phyloP scores from a whole-genome alignment of 176 grass and related monocot genomes.

The Tuctoria greenei region DNA sequence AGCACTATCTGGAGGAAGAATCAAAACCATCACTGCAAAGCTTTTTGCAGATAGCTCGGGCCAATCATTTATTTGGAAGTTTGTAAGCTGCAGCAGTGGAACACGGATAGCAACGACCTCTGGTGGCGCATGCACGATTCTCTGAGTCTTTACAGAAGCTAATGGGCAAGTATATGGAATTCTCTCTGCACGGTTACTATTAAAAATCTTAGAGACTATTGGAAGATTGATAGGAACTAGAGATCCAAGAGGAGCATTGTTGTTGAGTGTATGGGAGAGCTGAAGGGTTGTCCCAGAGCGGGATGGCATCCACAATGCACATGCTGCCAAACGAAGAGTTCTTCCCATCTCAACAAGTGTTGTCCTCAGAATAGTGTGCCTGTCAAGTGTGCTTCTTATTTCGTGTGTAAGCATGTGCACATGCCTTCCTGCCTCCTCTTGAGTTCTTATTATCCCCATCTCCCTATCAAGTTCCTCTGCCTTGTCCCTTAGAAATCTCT shows the following conservation, averaged over 20 bases:
- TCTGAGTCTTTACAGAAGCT: constrained; percentile 45
- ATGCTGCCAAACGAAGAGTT: constrained; percentile 69
- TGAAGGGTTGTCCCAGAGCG: constrained; percentile 55
- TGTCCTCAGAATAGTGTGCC: constrained; percentile 79
- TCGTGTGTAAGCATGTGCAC: constrained; percentile 91
- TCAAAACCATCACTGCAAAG: constrained; percentile 83
- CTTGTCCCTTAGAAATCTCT: constrained; percentile 76
- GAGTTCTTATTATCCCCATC: constrained; percentile 69
- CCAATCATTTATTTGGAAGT: constrained; percentile 83
- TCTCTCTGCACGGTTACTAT: constrained; percentile 50
- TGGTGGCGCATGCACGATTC: constrained; percentile 56
- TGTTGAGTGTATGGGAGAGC: constrained; percentile 68
- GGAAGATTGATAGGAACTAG: constrained; percentile 58
- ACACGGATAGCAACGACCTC: constrained; percentile 80
- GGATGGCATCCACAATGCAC: constrained; percentile 84
- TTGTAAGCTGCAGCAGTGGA: constrained; percentile 74
- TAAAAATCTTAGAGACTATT: constrained; percentile 56
- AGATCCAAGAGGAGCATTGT: constrained; percentile 33
- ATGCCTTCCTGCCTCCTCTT: constrained; percentile 81
- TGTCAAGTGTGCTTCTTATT: constrained; percentile 87
- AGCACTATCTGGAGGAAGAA: constrained; percentile 77
- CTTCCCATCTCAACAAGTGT: constrained; percentile 78
- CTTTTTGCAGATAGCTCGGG: constrained; percentile 71
- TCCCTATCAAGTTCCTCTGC: constrained; percentile 78
- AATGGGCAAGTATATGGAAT: constrained; percentile 58